A percentile compares a stretch with the other conserved stretches of the same genome.
Conservation (phyloP, 2,329 filamentous ascomycete species). For the Bipolaris victoriae region DNA sequence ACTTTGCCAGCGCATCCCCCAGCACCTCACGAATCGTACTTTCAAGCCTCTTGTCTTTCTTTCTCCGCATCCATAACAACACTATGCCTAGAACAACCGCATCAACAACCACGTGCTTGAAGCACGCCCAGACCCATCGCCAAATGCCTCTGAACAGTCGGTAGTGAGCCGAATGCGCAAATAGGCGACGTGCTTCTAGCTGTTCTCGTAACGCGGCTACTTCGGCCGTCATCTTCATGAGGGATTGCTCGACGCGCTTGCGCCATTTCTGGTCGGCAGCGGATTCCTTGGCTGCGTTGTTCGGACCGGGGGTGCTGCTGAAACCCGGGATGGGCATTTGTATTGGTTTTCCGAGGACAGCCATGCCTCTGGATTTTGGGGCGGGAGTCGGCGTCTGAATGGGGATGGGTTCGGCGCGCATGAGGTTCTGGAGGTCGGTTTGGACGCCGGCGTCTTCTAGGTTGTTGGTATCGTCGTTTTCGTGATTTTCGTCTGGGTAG, state of each 20-base stretch:
- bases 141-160: constrained; percentile 63
- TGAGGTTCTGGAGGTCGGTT: constrained; percentile 16
- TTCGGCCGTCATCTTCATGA: constrained; percentile 90
- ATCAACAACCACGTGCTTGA: constrained; percentile 79
- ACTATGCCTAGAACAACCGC: constrained; percentile 68
- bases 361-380: constrained; percentile 19
- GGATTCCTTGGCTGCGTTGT: constrained; percentile 15
- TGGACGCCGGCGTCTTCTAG: constrained; percentile 38
- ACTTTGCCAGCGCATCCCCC: constrained; percentile 52
- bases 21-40: constrained; percentile 73
- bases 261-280: constrained; percentile 70
- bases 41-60: constrained; percentile 73
- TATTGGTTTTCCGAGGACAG: constrained; percentile 28
- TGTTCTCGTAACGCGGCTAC: constrained; percentile 92
- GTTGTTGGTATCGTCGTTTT: constrained; percentile 10
- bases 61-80: constrained; percentile 73
- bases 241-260: constrained; percentile 79
- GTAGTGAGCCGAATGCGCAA: constrained; percentile 66
- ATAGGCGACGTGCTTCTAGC: constrained; percentile 76
- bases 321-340: constrained; percentile 29
- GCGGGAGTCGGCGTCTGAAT: constrained; percentile 27
- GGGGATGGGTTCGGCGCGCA: constrained; percentile 19
- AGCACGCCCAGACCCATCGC: constrained; percentile 68
- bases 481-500: constrained; percentile 13
- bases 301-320: constrained; percentile 8